Percentiles rank a stretch among this genome's conserved stretches.
Evolutionary conservation across 1,284 basidiomycete genomes (phyloP).

Genomic region (Rhizopogon parksii): DNA sequence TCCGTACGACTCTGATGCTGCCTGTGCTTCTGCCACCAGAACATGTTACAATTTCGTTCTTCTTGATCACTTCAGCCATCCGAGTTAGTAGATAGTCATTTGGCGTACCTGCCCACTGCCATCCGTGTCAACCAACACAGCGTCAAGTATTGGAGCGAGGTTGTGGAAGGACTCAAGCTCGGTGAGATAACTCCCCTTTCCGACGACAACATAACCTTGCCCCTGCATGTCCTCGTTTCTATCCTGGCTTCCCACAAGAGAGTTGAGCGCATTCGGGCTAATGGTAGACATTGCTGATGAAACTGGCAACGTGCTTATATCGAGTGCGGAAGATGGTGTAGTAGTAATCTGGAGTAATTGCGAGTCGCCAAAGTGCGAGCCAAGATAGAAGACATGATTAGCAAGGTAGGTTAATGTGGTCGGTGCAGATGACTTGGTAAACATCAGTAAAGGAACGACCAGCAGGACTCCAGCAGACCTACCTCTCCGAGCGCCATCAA

Average conservation of each 20-base stretch:
- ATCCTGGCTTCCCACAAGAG: slow-evolving; percentile 24
- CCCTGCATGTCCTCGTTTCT: slow-evolving; percentile 29
- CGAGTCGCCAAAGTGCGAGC: slow-evolving; percentile 80
- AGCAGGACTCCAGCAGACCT: slow-evolving; percentile 13
- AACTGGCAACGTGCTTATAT: slow-evolving; percentile 44
- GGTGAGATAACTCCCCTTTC: slow-evolving; percentile 45
- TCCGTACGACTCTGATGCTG: slow-evolving; percentile 75
- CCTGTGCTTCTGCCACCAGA: slow-evolving; percentile 83
- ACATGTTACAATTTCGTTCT: slow-evolving; percentile 81
- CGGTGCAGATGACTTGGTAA: slow-evolving; percentile 62
- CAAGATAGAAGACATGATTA: slow-evolving; percentile 69
- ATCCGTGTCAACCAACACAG: slow-evolving; percentile 70
- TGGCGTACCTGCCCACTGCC: slow-evolving; percentile 63
- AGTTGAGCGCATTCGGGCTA: slow-evolving; percentile 24
- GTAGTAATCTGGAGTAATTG: slow-evolving; percentile 61
- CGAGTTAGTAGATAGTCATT: background rate
- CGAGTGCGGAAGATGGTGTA: slow-evolving; percentile 36
- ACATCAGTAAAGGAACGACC: slow-evolving; percentile 1
- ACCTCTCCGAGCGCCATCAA: slow-evolving; percentile 73
- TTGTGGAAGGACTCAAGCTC: slow-evolving; percentile 68
- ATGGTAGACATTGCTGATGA: slow-evolving; percentile 39
- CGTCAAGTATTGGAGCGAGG: slow-evolving; percentile 86
- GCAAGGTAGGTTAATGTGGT: slow-evolving; percentile 74
- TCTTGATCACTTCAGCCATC: slow-evolving; percentile 35
- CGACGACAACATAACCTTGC: slow-evolving; percentile 43